Base-by-base conservation (phyloP, 2,329 filamentous ascomycete genomes). In the Alternaria arbusti region DNA sequence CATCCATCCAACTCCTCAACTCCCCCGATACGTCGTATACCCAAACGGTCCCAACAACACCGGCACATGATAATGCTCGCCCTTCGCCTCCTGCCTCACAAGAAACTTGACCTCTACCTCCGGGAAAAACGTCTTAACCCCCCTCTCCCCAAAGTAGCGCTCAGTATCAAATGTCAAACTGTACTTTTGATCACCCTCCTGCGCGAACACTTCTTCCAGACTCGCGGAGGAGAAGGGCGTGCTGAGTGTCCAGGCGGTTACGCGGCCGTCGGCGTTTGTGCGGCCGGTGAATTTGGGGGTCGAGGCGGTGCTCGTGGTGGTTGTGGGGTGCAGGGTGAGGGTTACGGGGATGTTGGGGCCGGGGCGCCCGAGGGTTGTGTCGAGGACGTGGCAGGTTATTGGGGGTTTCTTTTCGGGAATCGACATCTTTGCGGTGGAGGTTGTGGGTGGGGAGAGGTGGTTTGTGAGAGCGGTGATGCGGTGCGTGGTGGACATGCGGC, bases 301-400 rank as follows among this genome's bases (percentile, higher is more conserved):
- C 69, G 81, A 68, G 81, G 83, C 69, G 81, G 81, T 76, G 70
- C 61, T 79, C 59, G 79, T 77, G 3, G 75, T 70, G 68, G 67
- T 57, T 70, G 54, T 44, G 54, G n/a, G 23, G 68, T 54, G 66
- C 23, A 84, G 77, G 52, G 88, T 81, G 22, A 94, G 87, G 58
- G 86, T 88, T 61, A 94, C 91, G 68, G 85, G 85, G 72, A 96
- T 87, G 66, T 84, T 84, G 60, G 85, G 80, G 15, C 88, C 92
- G 22, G 92, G 92, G 61, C 86, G 86, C 74, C 92, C 92, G 65
- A 86, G 83, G n/a, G 89, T 87, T 11, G 92, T 95, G 84, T 96
- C 91, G 78, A 96, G 91, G 80, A 94, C 88, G 84, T 96, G 92
- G 84, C 92, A 95, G 79, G 92, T 95, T 75, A 96, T 95, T 76